phyloP scores from a whole-genome alignment of 306 rosid genomes.

The Ochetophila trinervis region DNA sequence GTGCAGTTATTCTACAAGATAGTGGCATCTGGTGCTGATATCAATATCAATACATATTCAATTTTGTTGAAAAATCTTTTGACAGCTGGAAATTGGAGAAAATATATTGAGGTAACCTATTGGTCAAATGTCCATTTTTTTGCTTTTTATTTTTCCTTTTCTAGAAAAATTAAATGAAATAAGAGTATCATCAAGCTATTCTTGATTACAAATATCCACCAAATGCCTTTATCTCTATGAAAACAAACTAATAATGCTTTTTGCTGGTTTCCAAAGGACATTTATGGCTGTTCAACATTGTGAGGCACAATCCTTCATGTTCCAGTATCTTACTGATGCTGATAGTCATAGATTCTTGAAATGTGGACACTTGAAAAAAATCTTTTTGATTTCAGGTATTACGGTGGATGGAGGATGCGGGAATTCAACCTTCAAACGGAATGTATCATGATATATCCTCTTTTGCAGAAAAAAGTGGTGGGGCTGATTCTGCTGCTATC shows the following conservation, averaged over 20 bases:
- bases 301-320: neutral
- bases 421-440: conserved; percentile 62
- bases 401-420: conserved; percentile 91
- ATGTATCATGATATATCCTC: conserved; percentile 66
- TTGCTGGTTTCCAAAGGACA: neutral
- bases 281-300: neutral
- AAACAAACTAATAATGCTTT: neutral
- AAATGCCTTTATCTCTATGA: neutral
- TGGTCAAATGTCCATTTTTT: neutral
- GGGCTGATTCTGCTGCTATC: conserved; percentile 62
- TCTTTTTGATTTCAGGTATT: conserved; percentile 50
- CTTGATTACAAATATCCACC: conserved; percentile 12
- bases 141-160: conserved; percentile 6
- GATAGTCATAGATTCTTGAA: neutral
- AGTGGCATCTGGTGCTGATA: conserved; percentile 59
- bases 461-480: conserved; percentile 63
- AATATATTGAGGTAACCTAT: conserved; percentile 73
- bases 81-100: conserved; percentile 88
- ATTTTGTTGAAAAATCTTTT: conserved; percentile 81
- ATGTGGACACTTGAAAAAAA: neutral
- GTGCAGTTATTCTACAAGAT: conserved; percentile 80
- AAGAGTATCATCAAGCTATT: neutral
- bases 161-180: neutral
- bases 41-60: conserved; percentile 67
- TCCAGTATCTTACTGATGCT: neutral